Evolutionary conservation across 2,329 filamentous ascomycete species (phyloP).

Genomic region (Furcasterigmium sp.): DNA sequence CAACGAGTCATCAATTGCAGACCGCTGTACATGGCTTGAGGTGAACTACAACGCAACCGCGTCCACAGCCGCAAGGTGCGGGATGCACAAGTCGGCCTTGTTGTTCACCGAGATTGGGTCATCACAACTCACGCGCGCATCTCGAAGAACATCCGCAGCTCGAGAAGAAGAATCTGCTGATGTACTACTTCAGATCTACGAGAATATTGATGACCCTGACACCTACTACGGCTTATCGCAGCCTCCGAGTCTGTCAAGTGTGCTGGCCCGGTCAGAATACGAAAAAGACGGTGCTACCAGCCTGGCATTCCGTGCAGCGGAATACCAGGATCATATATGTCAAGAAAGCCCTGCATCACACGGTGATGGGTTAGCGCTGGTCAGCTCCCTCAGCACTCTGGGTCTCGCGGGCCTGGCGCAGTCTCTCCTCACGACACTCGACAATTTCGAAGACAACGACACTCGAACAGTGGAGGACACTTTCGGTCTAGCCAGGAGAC

Average conservation of each 20-base stretch:
- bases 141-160: constrained; percentile 61
- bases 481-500: constrained; percentile 71
- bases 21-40: constrained; percentile 80
- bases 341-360: constrained; percentile 48
- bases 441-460: constrained; percentile 47
- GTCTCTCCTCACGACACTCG: constrained; percentile 66
- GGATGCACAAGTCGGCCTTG: constrained; percentile 82
- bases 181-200: constrained; percentile 76
- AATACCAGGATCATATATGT: constrained; percentile 80
- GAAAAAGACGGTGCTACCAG: constrained; percentile 84
- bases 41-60: constrained; percentile 70
- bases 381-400: constrained; percentile 72
- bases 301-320: constrained; percentile 83
- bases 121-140: constrained; percentile 49
- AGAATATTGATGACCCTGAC: constrained; percentile 92
- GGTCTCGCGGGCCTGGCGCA: constrained; percentile 84
- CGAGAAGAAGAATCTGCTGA: constrained; percentile 54
- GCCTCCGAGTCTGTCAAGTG: constrained; percentile 67
- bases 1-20: constrained; percentile 70
- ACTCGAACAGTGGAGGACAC: constrained; percentile 63
- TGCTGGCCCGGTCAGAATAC: constrained; percentile 80
- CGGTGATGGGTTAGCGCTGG: constrained; percentile 61
- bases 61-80: constrained; percentile 67
- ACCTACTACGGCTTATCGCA: constrained; percentile 90
- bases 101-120: constrained; percentile 73